phyloP scores from a whole-genome alignment of 192 early-diverging fungal species.

The Entomortierella lignicola region DNA sequence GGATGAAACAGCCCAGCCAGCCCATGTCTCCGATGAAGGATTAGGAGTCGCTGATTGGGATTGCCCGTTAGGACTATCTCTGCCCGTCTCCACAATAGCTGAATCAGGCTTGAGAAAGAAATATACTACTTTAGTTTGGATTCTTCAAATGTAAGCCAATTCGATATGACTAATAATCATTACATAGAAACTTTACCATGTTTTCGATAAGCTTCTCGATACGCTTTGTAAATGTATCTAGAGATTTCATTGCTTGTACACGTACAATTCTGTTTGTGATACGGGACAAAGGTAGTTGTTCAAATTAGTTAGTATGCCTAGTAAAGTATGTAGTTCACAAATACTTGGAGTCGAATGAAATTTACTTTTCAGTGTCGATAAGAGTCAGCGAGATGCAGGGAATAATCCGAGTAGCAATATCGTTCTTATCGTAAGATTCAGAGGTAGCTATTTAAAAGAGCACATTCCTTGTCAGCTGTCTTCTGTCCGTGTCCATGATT shows the following conservation, averaged over 20 bases:
- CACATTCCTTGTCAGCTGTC: neutral
- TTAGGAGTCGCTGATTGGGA: constrained; percentile 39
- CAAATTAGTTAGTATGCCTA: neutral
- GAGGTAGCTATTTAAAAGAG: constrained; percentile 65
- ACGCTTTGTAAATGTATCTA: constrained; percentile 73
- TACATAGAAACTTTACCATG: too few relatives aligned
- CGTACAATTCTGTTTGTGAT: constrained; percentile 71
- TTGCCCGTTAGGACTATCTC: constrained; percentile 38
- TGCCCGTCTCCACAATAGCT: constrained; percentile 40
- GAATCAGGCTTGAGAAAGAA: constrained; percentile 62
- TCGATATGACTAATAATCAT: neutral
- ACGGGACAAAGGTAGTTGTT: constrained; percentile 2
- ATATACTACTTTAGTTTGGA: neutral
- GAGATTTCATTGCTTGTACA: constrained; percentile 81
- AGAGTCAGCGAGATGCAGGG: constrained; percentile 76
- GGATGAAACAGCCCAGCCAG: constrained; percentile 91
- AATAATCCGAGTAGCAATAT: constrained; percentile 79
- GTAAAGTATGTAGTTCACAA: too few relatives aligned
- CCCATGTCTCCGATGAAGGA: constrained; percentile 74
- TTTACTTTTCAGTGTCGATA: constrained; percentile 84
- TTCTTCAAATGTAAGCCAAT: neutral
- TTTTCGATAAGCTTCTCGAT: constrained; percentile 73
- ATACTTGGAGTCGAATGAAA: neutral
- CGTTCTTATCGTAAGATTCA: constrained; percentile 75
- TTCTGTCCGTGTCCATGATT: neutral